Base-by-base conservation (phyloP, 176 grass and related monocot species). In the Musa schizocarpa region DNA sequence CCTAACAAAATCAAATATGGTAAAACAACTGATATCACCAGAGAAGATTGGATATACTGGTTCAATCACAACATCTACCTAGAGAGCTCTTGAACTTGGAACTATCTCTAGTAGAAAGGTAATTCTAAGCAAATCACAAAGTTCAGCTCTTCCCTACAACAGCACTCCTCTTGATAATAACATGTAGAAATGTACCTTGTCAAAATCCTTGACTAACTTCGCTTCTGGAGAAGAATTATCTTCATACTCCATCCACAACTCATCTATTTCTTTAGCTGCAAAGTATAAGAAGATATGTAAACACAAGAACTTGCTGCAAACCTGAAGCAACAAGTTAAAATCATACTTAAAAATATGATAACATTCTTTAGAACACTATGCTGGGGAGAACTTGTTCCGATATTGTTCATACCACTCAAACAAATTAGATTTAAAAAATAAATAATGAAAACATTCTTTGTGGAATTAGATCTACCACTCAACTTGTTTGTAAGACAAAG, bases 171-270 rank as follows among this genome's bases (percentile, higher is more conserved):
- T 1, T 51, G 19, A 70, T 70, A 50, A 70, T 49, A 21, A 52
- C 53, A 80, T 59, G 51, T 24, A 19, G 53, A 48, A 54, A 27
- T 82, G 68, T 68, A 98, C 95, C 90, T 98, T 98, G 79, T 98
- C 95, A 80, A 93, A 93, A 85, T 98, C 95, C 83, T 98, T 93
- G 48, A 98, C 90, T 73, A 98, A 65, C 83, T 86, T 93, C 73
- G 90, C 95, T 91, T 98, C 95, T 54, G 90, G 74, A 52, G 95
- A 98, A 82, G 95, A 89, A 81, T 98, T 98, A 16, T 89, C 85
- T 79, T 98, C 95, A 58, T 98, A 98, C 75, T 98, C 95, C 75
- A 83, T 78, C 95, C 95, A 98, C 26, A 98, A 81, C 59, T 79
- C 90, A 81, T 85, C 85, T 79, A 98, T 91, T 79, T 98, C 95